These are phyloP conservation scores for Basidiobolus heterosporus DNA, from an alignment of 371 early-diverging fungal species.

Conservation along the genomic window DNA sequence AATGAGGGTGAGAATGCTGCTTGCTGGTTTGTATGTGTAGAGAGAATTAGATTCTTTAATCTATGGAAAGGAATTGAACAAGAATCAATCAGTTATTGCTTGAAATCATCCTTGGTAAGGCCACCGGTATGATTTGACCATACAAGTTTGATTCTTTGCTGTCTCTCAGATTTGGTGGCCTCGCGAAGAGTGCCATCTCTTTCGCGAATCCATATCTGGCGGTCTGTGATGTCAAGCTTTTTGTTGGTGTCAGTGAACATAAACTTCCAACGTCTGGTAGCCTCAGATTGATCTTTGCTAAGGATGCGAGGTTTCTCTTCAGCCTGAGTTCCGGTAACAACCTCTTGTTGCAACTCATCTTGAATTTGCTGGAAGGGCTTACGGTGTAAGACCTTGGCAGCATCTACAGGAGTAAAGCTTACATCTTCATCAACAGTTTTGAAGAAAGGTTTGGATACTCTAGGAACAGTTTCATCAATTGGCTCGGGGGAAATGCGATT, in stretches of 20 bases:
- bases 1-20: too few relatives aligned
- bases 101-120: too few relatives aligned
- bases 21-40: too few relatives aligned
- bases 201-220: slow-evolving; percentile 10
- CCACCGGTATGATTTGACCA: too few relatives aligned
- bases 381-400: slow-evolving; percentile 59
- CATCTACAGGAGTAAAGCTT: slow-evolving; percentile 52
- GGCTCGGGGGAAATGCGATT: slow-evolving; percentile 28
- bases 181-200: slow-evolving; percentile 14
- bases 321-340: too few relatives aligned
- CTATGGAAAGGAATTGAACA: too few relatives aligned
- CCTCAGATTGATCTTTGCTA: slow-evolving; percentile 10
- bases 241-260: slow-evolving; percentile 13
- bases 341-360: slow-evolving; percentile 20
- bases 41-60: too few relatives aligned
- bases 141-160: neutral
- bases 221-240: slow-evolving; percentile 1
- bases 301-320: neutral
- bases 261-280: slow-evolving; percentile 16
- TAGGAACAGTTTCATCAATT: slow-evolving; percentile 35
- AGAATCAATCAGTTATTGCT: too few relatives aligned
- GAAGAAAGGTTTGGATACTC: slow-evolving; percentile 58
- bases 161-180: neutral
- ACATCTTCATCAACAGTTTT: slow-evolving; percentile 63
- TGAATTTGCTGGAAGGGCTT: slow-evolving; percentile 52